Evolutionary conservation across 257 asterid genomes (phyloP).

Genomic region (Nicotiana noctiflora): DNA sequence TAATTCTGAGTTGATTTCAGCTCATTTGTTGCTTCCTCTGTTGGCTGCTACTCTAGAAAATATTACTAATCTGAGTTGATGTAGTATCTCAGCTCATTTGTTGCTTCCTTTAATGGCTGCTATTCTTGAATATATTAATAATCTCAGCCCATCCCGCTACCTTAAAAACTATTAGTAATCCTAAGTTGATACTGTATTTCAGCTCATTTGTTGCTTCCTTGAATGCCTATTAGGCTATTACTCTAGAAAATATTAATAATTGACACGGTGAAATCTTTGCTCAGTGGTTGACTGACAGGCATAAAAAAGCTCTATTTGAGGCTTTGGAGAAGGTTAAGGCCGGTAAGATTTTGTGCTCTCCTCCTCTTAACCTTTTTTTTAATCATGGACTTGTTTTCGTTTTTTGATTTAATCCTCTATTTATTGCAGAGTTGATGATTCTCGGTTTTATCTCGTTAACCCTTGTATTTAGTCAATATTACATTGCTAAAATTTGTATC

Average conservation of each 20-base stretch:
- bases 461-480: slow-evolving; percentile 79
- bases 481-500: slow-evolving; percentile 80
- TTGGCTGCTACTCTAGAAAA: neutral
- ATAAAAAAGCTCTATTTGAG: slow-evolving; percentile 78
- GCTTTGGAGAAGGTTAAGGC: slow-evolving; percentile 93
- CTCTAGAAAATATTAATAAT: neutral
- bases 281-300: slow-evolving; percentile 76
- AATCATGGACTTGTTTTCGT: neutral
- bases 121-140: neutral
- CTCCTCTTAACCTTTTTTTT: neutral
- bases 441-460: slow-evolving; percentile 86
- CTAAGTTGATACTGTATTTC: neutral
- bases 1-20: neutral
- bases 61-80: neutral
- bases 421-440: slow-evolving; percentile 84
- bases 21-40: neutral
- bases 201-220: neutral
- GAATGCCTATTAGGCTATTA: neutral
- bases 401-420: slow-evolving; percentile 14
- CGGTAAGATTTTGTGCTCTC: slow-evolving; percentile 30
- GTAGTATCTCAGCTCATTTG: neutral
- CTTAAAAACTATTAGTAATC: too few species aligned
- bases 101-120: neutral
- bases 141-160: too few species aligned
- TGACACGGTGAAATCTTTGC: slow-evolving; percentile 7